Percentiles rank a stretch among this genome's conserved stretches.
These are phyloP conservation scores for Cutaneotrichosporon sp. DNA, from an alignment of 1,284 basidiomycete genomes.

Conservation along the genomic window DNA sequence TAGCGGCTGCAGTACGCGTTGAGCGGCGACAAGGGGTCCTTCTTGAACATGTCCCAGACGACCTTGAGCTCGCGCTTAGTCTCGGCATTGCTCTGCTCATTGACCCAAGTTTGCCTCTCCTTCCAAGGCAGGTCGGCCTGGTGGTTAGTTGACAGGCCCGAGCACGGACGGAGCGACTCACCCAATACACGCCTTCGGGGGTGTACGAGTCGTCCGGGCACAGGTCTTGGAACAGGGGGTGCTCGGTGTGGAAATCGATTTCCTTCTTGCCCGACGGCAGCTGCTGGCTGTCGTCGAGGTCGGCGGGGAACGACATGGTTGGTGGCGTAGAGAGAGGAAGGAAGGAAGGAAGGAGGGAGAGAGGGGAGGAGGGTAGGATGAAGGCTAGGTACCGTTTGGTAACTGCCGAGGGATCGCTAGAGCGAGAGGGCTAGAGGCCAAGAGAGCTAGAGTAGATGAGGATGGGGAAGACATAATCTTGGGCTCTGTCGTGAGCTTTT, in stretches of 20 bases:
- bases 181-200: slow-evolving; percentile 48
- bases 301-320: slow-evolving; percentile 24
- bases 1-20: slow-evolving; percentile 56
- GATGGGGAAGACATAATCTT: no score
- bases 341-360: background rate
- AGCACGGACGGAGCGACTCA: slow-evolving; percentile 23
- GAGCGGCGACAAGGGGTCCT: slow-evolving; percentile 55
- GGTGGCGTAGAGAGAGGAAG: background rate
- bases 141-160: background rate
- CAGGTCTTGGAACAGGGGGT: slow-evolving; percentile 51
- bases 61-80: slow-evolving; percentile 53
- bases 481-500: background rate
- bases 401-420: background rate
- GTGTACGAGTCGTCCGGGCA: slow-evolving; percentile 49
- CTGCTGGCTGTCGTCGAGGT: slow-evolving; percentile 19
- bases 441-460: background rate
- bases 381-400: background rate
- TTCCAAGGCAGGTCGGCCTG: slow-evolving; percentile 48
- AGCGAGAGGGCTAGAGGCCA: background rate
- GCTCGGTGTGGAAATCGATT: slow-evolving; percentile 32
- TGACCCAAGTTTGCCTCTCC: slow-evolving; percentile 52
- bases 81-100: slow-evolving; percentile 54
- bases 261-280: slow-evolving; percentile 18
- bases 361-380: background rate
- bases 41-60: slow-evolving; percentile 57